These are phyloP conservation scores for Spinacia oleracea DNA, from an alignment of 179 eudicot species.

Conservation along the genomic window DNA sequence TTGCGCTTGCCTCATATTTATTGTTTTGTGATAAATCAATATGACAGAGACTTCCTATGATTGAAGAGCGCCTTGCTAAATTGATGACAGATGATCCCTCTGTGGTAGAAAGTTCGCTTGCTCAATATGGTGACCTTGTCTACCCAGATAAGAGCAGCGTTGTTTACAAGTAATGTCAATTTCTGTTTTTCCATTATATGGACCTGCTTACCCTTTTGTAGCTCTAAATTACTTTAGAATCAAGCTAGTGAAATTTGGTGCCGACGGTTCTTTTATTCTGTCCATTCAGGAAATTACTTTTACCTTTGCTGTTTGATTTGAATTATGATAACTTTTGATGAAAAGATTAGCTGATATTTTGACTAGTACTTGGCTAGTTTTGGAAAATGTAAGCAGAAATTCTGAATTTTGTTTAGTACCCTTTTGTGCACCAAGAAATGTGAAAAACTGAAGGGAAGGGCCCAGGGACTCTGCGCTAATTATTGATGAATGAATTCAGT, in stretches of 20 bases:
- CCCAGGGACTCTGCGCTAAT: not conserved
- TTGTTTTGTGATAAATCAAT: not conserved
- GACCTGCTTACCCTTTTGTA: not conserved
- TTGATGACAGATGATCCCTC: slow-evolving; percentile 76
- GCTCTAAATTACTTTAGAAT: slow-evolving; percentile 8
- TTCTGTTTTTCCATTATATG: slow-evolving; percentile 10
- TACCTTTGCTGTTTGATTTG: not conserved
- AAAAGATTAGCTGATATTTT: not conserved
- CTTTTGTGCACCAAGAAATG: not conserved
- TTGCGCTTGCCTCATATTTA: slow-evolving; percentile 4
- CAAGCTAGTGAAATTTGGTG: not conserved
- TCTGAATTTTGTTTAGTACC: not conserved
- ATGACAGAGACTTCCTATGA: slow-evolving; percentile 45
- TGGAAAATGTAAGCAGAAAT: not conserved
- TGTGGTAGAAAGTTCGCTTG: slow-evolving; percentile 77
- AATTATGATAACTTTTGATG: not conserved
- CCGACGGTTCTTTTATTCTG: not conserved
- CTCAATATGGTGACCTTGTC: slow-evolving; percentile 93
- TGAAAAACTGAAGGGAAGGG: not conserved
- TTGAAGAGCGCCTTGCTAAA: slow-evolving; percentile 85
- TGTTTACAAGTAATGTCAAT: slow-evolving; percentile 61
- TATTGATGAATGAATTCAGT: not conserved
- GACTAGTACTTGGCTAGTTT: slow-evolving; percentile 4
- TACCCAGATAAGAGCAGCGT: slow-evolving; percentile 70
- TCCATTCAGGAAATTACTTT: not conserved